A percentile compares a stretch with the other conserved stretches of the same genome.
These are phyloP conservation scores for Cotoneaster glaucophyllus DNA, from an alignment of 306 rosid species.

Conservation along the genomic window DNA sequence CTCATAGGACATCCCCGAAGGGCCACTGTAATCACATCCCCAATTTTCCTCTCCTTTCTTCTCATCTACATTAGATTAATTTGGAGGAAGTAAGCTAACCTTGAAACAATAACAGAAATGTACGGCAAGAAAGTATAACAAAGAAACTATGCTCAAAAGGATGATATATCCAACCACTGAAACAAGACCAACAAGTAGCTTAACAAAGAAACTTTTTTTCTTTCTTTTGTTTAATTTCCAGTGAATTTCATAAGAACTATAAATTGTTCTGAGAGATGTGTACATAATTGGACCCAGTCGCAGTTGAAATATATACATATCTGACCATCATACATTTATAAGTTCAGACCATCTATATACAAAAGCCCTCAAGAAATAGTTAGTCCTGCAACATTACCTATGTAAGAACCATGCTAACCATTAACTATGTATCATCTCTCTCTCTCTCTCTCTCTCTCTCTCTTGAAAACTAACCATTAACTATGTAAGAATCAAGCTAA, in stretches of 20 bases:
- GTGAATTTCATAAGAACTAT: not conserved
- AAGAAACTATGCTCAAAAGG: not conserved
- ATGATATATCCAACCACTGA: not conserved
- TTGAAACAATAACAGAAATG: not conserved
- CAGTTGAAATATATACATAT: too few species aligned
- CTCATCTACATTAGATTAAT: not conserved
- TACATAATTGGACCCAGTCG: too few species aligned
- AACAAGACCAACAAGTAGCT: not conserved
- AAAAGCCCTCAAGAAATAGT: not conserved
- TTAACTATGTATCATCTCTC: too few species aligned
- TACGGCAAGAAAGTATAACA: not conserved
- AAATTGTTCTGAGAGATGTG: not conserved
- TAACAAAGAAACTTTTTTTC: not conserved
- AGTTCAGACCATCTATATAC: not conserved
- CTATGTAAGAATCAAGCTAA: not conserved
- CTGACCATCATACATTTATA: not conserved
- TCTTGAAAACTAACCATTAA: constrained; percentile 1
- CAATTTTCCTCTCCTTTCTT: not conserved
- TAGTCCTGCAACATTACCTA: not conserved
- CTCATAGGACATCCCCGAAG: not conserved
- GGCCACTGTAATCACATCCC: not conserved
- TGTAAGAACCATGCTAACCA: not conserved
- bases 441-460: constrained; percentile 4
- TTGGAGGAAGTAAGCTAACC: not conserved
- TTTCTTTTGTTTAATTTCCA: not conserved